Evolutionary conservation across 2,329 filamentous ascomycete species (phyloP), one percentile per base, ranked within the genome.

Genomic region (Emericellopsis atlantica): DNA sequence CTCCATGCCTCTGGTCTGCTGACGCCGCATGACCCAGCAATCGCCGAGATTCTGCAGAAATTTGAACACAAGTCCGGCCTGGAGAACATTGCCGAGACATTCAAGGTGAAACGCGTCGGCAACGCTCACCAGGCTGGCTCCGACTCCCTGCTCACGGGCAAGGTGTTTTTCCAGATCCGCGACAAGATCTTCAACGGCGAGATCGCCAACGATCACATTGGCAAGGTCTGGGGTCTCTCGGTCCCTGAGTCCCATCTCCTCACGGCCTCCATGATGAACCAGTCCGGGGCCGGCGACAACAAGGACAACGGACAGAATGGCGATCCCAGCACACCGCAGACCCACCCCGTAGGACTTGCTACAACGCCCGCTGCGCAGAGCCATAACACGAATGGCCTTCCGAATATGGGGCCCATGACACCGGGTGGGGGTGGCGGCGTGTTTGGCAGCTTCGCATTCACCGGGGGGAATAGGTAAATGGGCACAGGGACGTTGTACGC

Each of bases 171-270:
- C 75, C 84, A 88, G 53, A 83, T 96, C 70, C 79, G 81, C 44
- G 82, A 88, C 56, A 80, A 85, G 55, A 85, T 96, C 48, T 96
- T 94, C 63, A 81, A 83, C 51, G 83, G 84, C 45, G 73, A 79
- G 21, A 83, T 95, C 37, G 79, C 85, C 6, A 77, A 84, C 24
- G 84, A 93, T 50, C 87, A 93, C 49, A 67, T 84, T 6, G 88
- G 89, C 44, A 90, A 93, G 61, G 88, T 95, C 51, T 96, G 90
- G 84, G 90, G 90, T 10, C 69, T 96, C 9, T 89, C 88, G 40
- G 82, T 77, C 63, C 72, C 84, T 49, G 77, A 82, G 59, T 66
- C 74, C 61, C 52, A 70, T 18, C 49, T 65, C 24, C 46, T 60
- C 26, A 55, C 52, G 36, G 54, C 53, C 37, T 51, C 56, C 32